Evolutionary conservation across 306 rosid genomes (phyloP).

Genomic region (Ceratonia siliqua): DNA sequence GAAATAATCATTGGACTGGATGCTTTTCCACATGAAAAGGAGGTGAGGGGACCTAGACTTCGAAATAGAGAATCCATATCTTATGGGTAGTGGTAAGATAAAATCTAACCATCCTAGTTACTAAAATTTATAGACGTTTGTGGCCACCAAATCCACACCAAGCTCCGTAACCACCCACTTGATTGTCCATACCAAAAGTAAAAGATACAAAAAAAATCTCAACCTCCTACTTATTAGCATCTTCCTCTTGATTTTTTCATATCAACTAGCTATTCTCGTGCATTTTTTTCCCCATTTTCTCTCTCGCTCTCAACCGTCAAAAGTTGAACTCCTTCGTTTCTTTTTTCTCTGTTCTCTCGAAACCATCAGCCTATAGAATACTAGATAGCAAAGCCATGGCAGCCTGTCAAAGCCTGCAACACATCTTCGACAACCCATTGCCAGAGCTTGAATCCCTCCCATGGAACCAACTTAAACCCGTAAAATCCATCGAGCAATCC

Average conservation of each 20-base stretch:
- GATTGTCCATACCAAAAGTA: constrained; percentile 26
- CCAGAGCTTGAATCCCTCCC: constrained; percentile 67
- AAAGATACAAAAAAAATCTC: constrained; percentile 11
- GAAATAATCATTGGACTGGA: constrained; percentile 20
- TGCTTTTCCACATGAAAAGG: neutral
- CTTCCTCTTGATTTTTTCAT: constrained; percentile 44
- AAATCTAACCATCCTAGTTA: neutral
- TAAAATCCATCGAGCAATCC: constrained; percentile 32
- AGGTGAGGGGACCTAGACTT: constrained; percentile 10
- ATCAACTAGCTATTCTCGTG: constrained; percentile 52
- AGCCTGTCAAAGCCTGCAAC: constrained; percentile 72
- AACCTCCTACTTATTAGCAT: constrained; percentile 44
- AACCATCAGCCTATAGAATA: neutral
- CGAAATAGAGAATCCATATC: constrained; percentile 10
- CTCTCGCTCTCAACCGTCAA: constrained; percentile 34
- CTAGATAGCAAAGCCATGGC: constrained; percentile 55
- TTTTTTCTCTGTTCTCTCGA: constrained; percentile 5
- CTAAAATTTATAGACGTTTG: constrained; percentile 17
- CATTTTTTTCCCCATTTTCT: constrained; percentile 32
- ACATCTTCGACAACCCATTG: constrained; percentile 67
- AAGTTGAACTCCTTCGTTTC: neutral
- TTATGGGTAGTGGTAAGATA: neutral
- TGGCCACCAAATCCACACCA: constrained; percentile 52
- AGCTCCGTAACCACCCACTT: constrained; percentile 47
- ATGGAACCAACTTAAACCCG: constrained; percentile 53